Evolutionary conservation across 768 basidiomycete genomes (phyloP).

Genomic region (Mycena vitilis): DNA sequence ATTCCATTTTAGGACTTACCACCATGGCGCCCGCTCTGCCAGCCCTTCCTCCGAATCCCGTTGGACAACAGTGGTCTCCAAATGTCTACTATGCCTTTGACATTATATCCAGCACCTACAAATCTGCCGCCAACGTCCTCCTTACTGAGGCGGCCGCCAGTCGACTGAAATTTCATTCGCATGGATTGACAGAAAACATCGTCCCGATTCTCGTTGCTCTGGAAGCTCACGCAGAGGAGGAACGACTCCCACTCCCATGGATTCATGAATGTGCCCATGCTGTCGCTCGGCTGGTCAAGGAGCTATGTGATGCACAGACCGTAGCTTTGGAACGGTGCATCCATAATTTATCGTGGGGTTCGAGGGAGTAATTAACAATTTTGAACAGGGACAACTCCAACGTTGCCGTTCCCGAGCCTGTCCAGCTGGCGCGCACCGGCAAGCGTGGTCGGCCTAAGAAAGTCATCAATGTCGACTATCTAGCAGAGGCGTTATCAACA

Average conservation of each 20-base stretch:
- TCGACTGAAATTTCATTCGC: not conserved
- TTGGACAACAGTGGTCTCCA: slow-evolving; percentile 4
- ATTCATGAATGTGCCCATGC: not conserved
- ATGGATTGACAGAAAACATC: not conserved
- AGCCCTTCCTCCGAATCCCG: slow-evolving; percentile 7
- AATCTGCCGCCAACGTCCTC: slow-evolving; percentile 2
- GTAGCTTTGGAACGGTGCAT: not conserved
- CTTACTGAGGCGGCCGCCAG: not conserved
- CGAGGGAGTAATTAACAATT: too few relatives aligned
- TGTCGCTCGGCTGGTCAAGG: not conserved
- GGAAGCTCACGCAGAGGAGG: not conserved
- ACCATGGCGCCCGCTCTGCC: not conserved
- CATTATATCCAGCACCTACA: not conserved
- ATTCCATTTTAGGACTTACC: not conserved
- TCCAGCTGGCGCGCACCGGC: too few relatives aligned
- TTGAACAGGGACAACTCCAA: not conserved
- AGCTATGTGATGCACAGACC: not conserved
- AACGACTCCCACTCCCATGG: not conserved
- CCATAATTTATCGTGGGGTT: too few relatives aligned
- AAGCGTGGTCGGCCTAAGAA: slow-evolving; percentile 15
- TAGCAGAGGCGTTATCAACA: not conserved
- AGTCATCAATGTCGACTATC: not conserved
- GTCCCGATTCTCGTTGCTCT: not conserved
- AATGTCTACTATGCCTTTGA: slow-evolving; percentile 10
- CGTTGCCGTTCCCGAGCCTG: too few relatives aligned